Evolutionary conservation across 805 yeast genomes (phyloP), one percentile per base, ranked within the genome.

Genomic region (Kodamaea nitidulidarum): DNA sequence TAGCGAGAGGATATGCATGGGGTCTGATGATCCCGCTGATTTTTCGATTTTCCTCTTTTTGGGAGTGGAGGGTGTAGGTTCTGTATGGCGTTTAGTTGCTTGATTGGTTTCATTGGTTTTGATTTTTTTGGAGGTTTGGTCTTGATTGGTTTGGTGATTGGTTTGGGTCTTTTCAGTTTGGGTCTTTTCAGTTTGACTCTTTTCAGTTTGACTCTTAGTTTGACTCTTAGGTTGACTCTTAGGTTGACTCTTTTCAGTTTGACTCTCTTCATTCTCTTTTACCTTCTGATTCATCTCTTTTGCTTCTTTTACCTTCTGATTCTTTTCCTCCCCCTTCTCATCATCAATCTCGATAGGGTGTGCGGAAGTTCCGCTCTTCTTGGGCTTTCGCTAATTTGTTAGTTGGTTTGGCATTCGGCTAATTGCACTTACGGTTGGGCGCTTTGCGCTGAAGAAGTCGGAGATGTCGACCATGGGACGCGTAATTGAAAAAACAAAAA

Each of bases 1-100:
- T 6, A 69, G 64, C 5, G 74, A 68, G 20, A 88, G 63, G 2
- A 85, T 61, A 16, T 27, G 7, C 16, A 6, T 6, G 5, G 16
- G 15, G 14, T 9, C 10, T 7, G 16, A 4, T 4, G 31, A 27
- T 4, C 12, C 12, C n/a, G 27, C 27, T 10, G 27, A 25, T 12
- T 7, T 15, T 10, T n/a, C n/a, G n/a, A n/a, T n/a, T n/a, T n/a
- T n/a, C n/a, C n/a, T n/a, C n/a, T n/a, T n/a, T n/a, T n/a, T n/a
- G n/a, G n/a, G n/a, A n/a, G n/a, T n/a, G n/a, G n/a, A n/a, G n/a
- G n/a, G n/a, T n/a, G n/a, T n/a, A n/a, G n/a, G n/a, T n/a, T n/a
- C n/a, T n/a, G n/a, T n/a, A n/a, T n/a, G n/a, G n/a, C n/a, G n/a
- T n/a, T n/a, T n/a, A n/a, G n/a, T n/a, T n/a, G n/a, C n/a, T n/a